Evolutionary conservation across 2,329 filamentous ascomycete species (phyloP).

Genomic region (Hyphodiscus sp.): DNA sequence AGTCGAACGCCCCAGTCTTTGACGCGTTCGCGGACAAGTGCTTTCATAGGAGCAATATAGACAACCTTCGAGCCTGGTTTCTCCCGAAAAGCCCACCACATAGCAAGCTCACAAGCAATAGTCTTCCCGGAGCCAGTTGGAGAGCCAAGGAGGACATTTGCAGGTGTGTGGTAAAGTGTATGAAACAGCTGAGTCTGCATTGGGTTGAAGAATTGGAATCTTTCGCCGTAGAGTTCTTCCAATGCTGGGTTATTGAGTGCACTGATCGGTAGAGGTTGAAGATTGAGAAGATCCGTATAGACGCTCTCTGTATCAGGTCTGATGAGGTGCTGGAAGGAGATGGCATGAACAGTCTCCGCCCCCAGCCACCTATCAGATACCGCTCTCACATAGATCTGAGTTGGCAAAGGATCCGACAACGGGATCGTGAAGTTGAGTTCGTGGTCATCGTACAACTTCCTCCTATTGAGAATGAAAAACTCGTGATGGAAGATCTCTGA

Average conservation of each 20-base stretch:
- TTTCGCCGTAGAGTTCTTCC: slow-evolving; percentile 80
- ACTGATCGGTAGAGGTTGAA: slow-evolving; percentile 82
- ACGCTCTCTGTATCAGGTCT: slow-evolving; percentile 95
- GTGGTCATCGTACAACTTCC: slow-evolving; percentile 91
- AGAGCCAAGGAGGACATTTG: slow-evolving; percentile 90
- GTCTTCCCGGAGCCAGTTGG: slow-evolving; percentile 98
- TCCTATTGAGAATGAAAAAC: slow-evolving; percentile 86
- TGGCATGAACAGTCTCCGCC: slow-evolving; percentile 88
- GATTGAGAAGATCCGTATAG: slow-evolving; percentile 86
- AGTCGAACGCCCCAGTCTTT: slow-evolving; percentile 88
- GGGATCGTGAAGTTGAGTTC: slow-evolving; percentile 98
- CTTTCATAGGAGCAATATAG: slow-evolving; percentile 99
- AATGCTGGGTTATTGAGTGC: slow-evolving; percentile 81
- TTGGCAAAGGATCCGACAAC: slow-evolving; percentile 83
- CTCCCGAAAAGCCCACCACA: slow-evolving; percentile 99
- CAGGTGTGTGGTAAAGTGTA: slow-evolving; percentile 83
- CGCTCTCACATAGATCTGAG: slow-evolving; percentile 91
- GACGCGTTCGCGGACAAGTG: slow-evolving; percentile 90
- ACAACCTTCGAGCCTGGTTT: slow-evolving; percentile 94
- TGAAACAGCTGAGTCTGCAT: slow-evolving; percentile 99
- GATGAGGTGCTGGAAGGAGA: slow-evolving; percentile 97
- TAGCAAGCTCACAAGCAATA: slow-evolving; percentile 88
- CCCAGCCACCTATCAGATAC: slow-evolving; percentile 96
- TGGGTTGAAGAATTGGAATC: slow-evolving; percentile 96
- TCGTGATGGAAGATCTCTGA: slow-evolving; percentile 98